Conservation (phyloP, 2,329 filamentous ascomycete genomes). For the Paracoccidioides brasiliensis region DNA sequence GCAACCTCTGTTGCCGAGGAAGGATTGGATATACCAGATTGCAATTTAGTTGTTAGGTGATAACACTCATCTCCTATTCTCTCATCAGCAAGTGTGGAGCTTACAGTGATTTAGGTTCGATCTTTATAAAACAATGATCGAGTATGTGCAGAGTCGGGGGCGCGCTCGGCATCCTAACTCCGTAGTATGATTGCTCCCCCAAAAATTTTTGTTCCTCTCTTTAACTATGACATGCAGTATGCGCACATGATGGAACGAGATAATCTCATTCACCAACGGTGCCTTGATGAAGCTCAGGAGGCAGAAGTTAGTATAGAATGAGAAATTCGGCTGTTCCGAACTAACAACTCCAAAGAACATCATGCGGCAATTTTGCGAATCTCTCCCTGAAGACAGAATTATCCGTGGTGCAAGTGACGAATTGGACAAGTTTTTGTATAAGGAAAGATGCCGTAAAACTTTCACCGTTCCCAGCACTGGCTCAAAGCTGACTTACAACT, state of each 20-base stretch:
- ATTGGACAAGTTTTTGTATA: slow-evolving; percentile 42
- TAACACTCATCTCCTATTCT: background rate
- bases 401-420: slow-evolving; percentile 47
- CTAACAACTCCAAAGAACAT: slow-evolving; percentile 25
- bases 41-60: slow-evolving; percentile 47
- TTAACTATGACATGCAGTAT: slow-evolving; percentile 36
- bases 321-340: background rate
- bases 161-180: slow-evolving; percentile 68
- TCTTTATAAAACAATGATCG: slow-evolving; percentile 76
- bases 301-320: slow-evolving; percentile 30
- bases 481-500: slow-evolving; percentile 65
- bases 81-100: background rate
- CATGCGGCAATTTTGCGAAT: slow-evolving; percentile 63
- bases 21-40: slow-evolving; percentile 53
- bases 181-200: slow-evolving; percentile 26
- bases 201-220: background rate
- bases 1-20: slow-evolving; percentile 54
- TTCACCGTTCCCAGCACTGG: slow-evolving; percentile 54
- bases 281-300: slow-evolving; percentile 35
- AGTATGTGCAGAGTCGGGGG: slow-evolving; percentile 87
- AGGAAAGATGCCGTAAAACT: slow-evolving; percentile 38
- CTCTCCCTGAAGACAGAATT: slow-evolving; percentile 60
- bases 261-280: slow-evolving; percentile 53
- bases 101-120: slow-evolving; percentile 54
- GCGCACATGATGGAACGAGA: slow-evolving; percentile 67